Evolutionary conservation across 768 basidiomycete species (phyloP), one percentile per base, ranked within the genome.

Genomic region (Cubamyces sp.): DNA sequence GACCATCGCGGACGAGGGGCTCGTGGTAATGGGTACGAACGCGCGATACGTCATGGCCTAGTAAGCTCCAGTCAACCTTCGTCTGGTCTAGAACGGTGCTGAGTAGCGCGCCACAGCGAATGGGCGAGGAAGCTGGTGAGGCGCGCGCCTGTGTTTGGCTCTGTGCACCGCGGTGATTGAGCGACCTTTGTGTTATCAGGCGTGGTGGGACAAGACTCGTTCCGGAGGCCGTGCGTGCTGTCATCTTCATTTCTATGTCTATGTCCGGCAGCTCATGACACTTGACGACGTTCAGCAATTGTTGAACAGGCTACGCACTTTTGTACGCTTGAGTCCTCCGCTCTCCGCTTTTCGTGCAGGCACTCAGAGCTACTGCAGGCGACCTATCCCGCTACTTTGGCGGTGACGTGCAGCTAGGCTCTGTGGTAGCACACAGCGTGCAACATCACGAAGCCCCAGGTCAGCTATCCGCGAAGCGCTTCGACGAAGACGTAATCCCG

Each of bases 11-110:
- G 79, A 82, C 52, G 81, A 82, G 72, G 74, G 78, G 59, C 69
- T 84, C 54, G 76, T 76, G 46, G 80, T 84, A 47, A 82, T 83
- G 81, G 80, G 79, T 19, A 83, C 82, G 42, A 76, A 78, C 56
- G 81, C 81, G 0, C 71, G 81, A 61, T 84, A 83, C 72, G 76
- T 79, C 18, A 74, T 73, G 66, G 76, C 74, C 30, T 79, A 75
- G 69, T 71, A 56, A 70, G 64, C 64, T 14, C 14, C 19, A 5
- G 19, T 8, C 14, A 7, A 16, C 15, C 16, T 40, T 62, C 9
- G 21, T 18, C 25, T 4, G 8, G 42, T 8, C 18, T 8, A 16
- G 1, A 26, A 42, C 18, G 16, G 16, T 3, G 19, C 41, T 56
- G 19, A 54, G 34, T 8, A 18, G 4, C 18, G 19, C 19, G n/a